phyloP scores from a whole-genome alignment of 1,139 yeast genomes.

The Blastobotrys ciferrii region DNA sequence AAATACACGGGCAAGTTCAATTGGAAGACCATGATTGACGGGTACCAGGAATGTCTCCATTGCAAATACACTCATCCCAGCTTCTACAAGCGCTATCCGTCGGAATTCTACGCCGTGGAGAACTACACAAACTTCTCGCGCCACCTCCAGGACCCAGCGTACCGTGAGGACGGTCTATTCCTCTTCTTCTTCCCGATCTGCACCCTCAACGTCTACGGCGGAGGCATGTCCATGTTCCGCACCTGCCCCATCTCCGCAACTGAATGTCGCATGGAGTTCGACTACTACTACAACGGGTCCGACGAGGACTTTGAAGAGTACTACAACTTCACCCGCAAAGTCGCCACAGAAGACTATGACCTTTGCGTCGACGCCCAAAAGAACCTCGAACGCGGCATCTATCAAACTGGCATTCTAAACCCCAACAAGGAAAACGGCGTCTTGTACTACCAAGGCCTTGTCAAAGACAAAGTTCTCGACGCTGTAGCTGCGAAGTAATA shows the following conservation, averaged over 20 bases:
- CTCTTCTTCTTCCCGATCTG: constrained; percentile 16
- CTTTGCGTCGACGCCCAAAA: constrained; percentile 13
- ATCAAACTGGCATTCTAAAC: constrained; percentile 13
- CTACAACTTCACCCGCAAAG: constrained; percentile 13
- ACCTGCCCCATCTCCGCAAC: constrained; percentile 16
- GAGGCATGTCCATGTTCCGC: constrained; percentile 16
- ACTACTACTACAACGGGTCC: constrained; percentile 13
- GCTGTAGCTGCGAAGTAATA: constrained; percentile 4
- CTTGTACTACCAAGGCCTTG: constrained; percentile 13
- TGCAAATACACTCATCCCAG: constrained; percentile 15
- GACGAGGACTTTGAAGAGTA: constrained; percentile 17
- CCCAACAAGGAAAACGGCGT: constrained; percentile 16
- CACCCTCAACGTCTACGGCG: constrained; percentile 16
- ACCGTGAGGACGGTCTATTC: constrained; percentile 15
- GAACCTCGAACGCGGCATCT: constrained; percentile 14
- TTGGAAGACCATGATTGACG: constrained; percentile 18
- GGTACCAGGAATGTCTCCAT: constrained; percentile 15
- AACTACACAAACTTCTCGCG: constrained; percentile 16
- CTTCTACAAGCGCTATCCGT: constrained; percentile 14
- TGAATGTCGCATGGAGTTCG: constrained; percentile 17
- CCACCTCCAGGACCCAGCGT: constrained; percentile 13
- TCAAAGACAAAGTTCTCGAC: constrained; percentile 12
- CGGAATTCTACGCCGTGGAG: constrained; percentile 14
- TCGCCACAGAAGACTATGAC: constrained; percentile 14
- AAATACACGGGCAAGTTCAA: constrained; percentile 15